Evolutionary conservation across 495 filamentous ascomycete genomes (phyloP).

Genomic region (Neurospora cerealis): DNA sequence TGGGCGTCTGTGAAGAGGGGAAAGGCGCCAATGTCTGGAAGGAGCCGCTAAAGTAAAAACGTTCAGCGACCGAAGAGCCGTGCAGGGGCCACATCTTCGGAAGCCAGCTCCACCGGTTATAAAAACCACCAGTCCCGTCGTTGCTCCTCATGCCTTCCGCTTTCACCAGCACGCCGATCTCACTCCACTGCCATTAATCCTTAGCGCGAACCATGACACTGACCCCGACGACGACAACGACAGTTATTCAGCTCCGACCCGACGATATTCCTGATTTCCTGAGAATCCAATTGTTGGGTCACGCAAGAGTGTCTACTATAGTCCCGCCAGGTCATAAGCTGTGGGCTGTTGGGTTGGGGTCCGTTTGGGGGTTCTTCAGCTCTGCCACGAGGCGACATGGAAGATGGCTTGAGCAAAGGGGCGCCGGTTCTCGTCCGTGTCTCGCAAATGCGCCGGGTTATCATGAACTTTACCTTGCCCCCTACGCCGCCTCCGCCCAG

Average conservation of each 20-base stretch:
- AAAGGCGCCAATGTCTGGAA: background rate
- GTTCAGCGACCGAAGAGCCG: background rate
- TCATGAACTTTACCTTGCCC: background rate
- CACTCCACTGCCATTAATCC: background rate
- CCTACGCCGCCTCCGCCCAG: background rate
- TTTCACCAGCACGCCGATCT: background rate
- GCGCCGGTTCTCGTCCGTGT: background rate
- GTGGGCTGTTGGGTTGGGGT: background rate
- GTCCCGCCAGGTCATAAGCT: background rate
- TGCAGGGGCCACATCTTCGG: background rate
- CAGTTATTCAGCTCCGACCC: background rate
- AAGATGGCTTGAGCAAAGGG: background rate
- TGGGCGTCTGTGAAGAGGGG: background rate
- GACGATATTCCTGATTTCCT: background rate
- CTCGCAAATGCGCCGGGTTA: background rate
- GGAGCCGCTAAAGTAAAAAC: background rate
- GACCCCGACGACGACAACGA: background rate
- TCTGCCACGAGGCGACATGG: background rate
- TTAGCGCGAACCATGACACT: background rate
- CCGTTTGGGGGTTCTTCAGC: background rate
- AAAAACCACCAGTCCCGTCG: background rate
- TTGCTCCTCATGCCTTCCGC: background rate
- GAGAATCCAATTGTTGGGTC: background rate
- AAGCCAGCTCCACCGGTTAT: background rate
- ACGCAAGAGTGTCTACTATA: background rate